Evolutionary conservation across 805 yeast species (phyloP), one percentile per base, ranked within the genome.

Genomic region (Lipomyces oligophaga): DNA sequence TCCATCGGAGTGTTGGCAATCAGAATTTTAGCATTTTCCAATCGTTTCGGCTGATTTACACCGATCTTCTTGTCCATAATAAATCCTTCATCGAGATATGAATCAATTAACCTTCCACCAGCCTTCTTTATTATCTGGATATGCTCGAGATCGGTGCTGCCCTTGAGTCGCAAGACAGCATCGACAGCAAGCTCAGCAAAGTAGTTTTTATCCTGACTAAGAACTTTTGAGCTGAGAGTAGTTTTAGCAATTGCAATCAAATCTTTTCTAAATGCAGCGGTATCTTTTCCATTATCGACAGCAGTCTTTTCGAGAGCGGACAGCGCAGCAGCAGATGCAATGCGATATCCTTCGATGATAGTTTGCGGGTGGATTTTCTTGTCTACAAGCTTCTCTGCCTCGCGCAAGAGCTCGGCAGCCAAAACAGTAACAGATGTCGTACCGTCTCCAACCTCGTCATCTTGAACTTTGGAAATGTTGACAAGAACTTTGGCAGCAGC

Each of bases 371-470:
- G 98, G 55, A 93, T 93, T 64, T 84, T 89, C 65, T 82, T 84
- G 57, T 88, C 95, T 38, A 93, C 84, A 54, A 93, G 77, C 64
- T 81, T 81, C 68, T 93, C 97, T 27, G 97, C 97, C 70, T 90
- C 97, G 65, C 95, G 79, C 67, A 93, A 76, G 51, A 93, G 74
- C 70, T 93, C 98, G 45, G 97, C 96, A 2, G 97, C 96, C 47
- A 93, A 67, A 26, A 90, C 82, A 0, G 97, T 85, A 18, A 90
- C 98, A 24, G 96, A 83, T 1, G 98, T 90, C 35, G 98, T 90
- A 57, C 98, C 98, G 69, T 90, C 98, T 50, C 98, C 98, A 55
- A 93, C 96, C 67, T 90, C 97, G 50, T 94, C 95, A 65, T 90
- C 98, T 70, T 90, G 98, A 2, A 95, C 88, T 65, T 94, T 83